Conservation (phyloP, 2,329 filamentous ascomycete species). For the Ceratocystis destructans region DNA sequence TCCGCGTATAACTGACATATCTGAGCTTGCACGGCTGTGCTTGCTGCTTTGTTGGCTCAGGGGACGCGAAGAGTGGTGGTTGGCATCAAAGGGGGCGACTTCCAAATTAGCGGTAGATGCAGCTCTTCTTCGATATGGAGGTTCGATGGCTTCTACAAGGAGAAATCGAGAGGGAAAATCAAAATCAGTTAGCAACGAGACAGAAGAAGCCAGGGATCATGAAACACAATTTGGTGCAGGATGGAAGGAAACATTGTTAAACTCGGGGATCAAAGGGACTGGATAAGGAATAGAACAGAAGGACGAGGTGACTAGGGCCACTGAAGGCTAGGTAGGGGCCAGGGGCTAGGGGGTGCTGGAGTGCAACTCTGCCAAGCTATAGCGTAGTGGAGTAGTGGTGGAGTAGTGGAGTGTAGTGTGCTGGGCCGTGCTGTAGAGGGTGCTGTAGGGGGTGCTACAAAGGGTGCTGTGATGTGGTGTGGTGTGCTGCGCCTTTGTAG, state of each 20-base stretch:
- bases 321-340: not conserved
- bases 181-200: slow-evolving; percentile 8
- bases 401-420: too few relatives aligned
- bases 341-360: not conserved
- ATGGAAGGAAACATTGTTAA: not conserved
- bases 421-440: too few relatives aligned
- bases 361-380: not conserved
- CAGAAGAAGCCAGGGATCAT: slow-evolving; percentile 11
- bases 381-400: too few relatives aligned
- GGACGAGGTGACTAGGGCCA: not conserved
- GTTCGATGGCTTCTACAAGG: slow-evolving; percentile 14
- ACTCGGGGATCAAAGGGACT: not conserved
- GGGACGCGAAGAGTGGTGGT: slow-evolving; percentile 33
- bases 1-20: slow-evolving; percentile 47
- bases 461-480: not conserved
- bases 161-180: slow-evolving; percentile 18
- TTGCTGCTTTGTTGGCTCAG: slow-evolving; percentile 45
- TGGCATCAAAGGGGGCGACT: slow-evolving; percentile 32
- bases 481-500: not conserved
- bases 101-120: slow-evolving; percentile 50
- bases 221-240: slow-evolving; percentile 12
- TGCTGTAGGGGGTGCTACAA: too few relatives aligned
- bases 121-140: slow-evolving; percentile 39
- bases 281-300: not conserved
- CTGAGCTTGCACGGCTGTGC: slow-evolving; percentile 58